Conservation (phyloP, 768 basidiomycete genomes). For the Mycena metata region DNA sequence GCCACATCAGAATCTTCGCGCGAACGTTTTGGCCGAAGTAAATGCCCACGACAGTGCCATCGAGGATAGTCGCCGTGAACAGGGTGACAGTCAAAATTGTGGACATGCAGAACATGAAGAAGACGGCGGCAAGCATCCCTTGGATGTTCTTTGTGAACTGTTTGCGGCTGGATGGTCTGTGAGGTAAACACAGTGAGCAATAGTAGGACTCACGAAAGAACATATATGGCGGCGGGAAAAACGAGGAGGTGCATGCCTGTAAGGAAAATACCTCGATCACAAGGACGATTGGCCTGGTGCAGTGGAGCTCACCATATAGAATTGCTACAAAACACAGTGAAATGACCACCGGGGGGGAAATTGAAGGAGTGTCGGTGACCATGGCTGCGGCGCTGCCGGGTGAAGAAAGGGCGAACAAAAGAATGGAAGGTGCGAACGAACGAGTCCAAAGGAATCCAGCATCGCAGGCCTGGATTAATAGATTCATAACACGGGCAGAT, state of each 20-base stretch:
- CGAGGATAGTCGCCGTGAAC: slow-evolving; percentile 26
- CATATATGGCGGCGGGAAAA: slow-evolving; percentile 14
- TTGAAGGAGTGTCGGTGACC: slow-evolving; percentile 19
- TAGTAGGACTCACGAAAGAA: slow-evolving; percentile 10
- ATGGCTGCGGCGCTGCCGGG: slow-evolving; percentile 13
- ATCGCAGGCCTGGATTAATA: neutral
- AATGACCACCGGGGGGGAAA: slow-evolving; percentile 23
- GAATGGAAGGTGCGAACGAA: neutral
- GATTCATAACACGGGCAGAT: neutral
- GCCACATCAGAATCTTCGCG: slow-evolving; percentile 24
- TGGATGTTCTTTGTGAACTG: slow-evolving; percentile 16
- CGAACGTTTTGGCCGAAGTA: slow-evolving; percentile 15
- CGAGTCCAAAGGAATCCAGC: neutral
- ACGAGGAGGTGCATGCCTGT: slow-evolving; percentile 24
- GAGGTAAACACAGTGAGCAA: neutral
- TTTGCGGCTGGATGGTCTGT: slow-evolving; percentile 13
- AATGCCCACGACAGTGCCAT: slow-evolving; percentile 23
- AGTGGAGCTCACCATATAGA: slow-evolving; percentile 16
- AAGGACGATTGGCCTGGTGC: neutral
- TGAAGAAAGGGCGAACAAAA: neutral
- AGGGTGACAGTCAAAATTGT: slow-evolving; percentile 20
- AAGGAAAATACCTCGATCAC: neutral
- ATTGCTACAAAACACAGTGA: slow-evolving; percentile 22
- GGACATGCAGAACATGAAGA: slow-evolving; percentile 26
- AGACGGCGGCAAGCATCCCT: slow-evolving; percentile 24